These are phyloP conservation scores for Ceratocystis papillata DNA, from an alignment of 2,329 filamentous ascomycete species.

Conservation along the genomic window DNA sequence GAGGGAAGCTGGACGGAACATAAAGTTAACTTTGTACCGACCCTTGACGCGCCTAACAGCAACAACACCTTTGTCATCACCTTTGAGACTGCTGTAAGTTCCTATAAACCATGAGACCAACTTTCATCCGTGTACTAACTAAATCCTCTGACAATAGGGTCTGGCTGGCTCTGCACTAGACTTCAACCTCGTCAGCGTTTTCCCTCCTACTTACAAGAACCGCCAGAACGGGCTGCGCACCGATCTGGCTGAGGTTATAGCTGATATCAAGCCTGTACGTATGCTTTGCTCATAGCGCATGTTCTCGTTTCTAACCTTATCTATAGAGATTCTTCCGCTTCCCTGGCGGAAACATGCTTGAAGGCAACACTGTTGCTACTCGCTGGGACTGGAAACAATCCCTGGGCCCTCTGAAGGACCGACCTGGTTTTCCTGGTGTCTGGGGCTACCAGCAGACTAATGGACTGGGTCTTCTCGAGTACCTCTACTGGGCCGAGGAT, in stretches of 20 bases:
- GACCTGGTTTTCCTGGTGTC: conserved; percentile 45
- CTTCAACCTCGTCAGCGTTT: conserved; percentile 49
- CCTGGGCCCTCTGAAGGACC: conserved; percentile 42
- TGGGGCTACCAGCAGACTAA: conserved; percentile 54
- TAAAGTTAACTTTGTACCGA: conserved; percentile 36
- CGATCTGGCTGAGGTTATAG: conserved; percentile 45
- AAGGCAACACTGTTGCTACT: conserved; percentile 36
- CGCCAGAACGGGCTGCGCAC: conserved; percentile 47
- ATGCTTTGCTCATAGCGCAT: not conserved
- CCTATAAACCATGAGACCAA: not conserved
- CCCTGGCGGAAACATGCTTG: conserved; percentile 55
- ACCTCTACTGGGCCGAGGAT: conserved; percentile 50
- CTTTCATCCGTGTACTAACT: conserved; percentile 2
- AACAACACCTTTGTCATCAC: conserved; percentile 48
- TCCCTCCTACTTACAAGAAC: conserved; percentile 50
- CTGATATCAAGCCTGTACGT: conserved; percentile 40
- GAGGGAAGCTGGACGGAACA: conserved; percentile 43
- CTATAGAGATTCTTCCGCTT: conserved; percentile 47
- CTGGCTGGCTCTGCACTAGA: conserved; percentile 37
- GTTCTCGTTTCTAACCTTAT: not conserved
- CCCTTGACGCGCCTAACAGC: conserved; percentile 39
- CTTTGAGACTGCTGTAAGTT: conserved; percentile 36
- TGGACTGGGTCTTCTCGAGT: conserved; percentile 52
- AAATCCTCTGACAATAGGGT: conserved; percentile 27
- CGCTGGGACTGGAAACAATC: conserved; percentile 46